Evolutionary conservation across 176 grass and related monocot species (phyloP).

Genomic region (Secale cereale): DNA sequence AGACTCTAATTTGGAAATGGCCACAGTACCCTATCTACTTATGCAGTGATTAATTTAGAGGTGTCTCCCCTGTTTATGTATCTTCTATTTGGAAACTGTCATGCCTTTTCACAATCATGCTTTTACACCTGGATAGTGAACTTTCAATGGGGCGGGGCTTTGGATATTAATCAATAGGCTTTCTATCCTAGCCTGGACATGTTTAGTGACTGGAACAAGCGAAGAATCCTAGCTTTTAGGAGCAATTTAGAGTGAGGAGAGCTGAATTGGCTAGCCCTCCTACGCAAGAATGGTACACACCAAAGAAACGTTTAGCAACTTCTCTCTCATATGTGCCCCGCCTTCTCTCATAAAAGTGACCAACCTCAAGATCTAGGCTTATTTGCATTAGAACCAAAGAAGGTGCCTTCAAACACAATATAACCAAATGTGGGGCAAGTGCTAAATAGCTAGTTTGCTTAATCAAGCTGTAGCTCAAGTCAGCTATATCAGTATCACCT

Average conservation of each 20-base stretch:
- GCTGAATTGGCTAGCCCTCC: not conserved
- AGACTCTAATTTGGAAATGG: not conserved
- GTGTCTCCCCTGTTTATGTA: not conserved
- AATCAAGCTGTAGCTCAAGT: not conserved
- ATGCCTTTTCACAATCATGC: not conserved
- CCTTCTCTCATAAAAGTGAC: not conserved
- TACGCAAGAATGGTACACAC: not conserved
- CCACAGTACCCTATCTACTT: not conserved
- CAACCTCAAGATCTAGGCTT: not conserved
- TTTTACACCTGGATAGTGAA: not conserved
- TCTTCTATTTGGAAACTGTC: not conserved
- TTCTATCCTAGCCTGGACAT: not conserved
- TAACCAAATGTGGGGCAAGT: not conserved
- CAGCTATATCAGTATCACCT: not conserved
- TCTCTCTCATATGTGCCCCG: not conserved
- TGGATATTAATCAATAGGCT: not conserved
- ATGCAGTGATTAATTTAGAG: not conserved
- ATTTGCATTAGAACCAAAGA: not conserved
- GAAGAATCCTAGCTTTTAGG: constrained; percentile 5
- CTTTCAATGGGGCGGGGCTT: not conserved
- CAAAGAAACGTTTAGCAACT: not conserved
- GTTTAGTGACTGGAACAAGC: not conserved
- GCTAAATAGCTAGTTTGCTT: not conserved
- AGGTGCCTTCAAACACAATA: not conserved
- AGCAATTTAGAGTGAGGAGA: not conserved